A percentile compares a stretch with the other conserved stretches of the same genome.
Evolutionary conservation across 2,329 filamentous ascomycete species (phyloP).

Genomic region (Geosmithia morbida): DNA sequence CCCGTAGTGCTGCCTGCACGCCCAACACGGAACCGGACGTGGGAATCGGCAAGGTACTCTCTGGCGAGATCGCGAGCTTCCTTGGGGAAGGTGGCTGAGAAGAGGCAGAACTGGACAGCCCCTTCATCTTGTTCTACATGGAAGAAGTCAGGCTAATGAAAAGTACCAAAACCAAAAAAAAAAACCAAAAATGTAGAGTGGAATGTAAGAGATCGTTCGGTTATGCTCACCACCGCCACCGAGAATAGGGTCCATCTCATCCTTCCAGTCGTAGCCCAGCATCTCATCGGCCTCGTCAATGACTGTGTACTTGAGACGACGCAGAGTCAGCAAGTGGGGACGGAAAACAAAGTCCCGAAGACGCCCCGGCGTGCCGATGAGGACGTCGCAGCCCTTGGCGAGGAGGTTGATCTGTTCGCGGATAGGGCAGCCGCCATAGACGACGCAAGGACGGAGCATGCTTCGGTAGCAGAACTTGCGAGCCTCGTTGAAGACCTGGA

Average conservation of each 20-base stretch:
- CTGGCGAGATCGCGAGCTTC: conserved; percentile 61
- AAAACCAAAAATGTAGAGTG: neutral
- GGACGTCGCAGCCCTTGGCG: conserved; percentile 71
- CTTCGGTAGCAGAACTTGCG: conserved; percentile 88
- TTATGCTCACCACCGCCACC: conserved; percentile 56
- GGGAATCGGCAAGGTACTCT: conserved; percentile 57
- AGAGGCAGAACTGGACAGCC: conserved; percentile 60
- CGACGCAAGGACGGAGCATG: conserved; percentile 82
- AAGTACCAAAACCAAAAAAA: neutral
- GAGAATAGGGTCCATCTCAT: conserved; percentile 63
- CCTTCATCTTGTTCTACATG: conserved; percentile 46
- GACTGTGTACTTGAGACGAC: conserved; percentile 65
- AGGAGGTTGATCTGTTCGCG: conserved; percentile 58
- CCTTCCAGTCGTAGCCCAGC: conserved; percentile 64
- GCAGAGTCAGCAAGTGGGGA: conserved; percentile 52
- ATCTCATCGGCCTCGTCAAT: conserved; percentile 96
- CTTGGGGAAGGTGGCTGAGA: conserved; percentile 89
- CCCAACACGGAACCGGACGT: conserved; percentile 73
- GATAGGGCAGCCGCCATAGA: conserved; percentile 74
- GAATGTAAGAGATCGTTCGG: neutral
- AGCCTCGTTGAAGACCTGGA: conserved; percentile 91
- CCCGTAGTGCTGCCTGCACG: conserved; percentile 69
- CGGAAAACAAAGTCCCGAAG: conserved; percentile 72
- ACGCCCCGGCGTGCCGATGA: conserved; percentile 80
- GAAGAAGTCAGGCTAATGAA: neutral